Conservation (phyloP, 176 grass and related monocot genomes). For the Ampelocalamus luodianensis region DNA sequence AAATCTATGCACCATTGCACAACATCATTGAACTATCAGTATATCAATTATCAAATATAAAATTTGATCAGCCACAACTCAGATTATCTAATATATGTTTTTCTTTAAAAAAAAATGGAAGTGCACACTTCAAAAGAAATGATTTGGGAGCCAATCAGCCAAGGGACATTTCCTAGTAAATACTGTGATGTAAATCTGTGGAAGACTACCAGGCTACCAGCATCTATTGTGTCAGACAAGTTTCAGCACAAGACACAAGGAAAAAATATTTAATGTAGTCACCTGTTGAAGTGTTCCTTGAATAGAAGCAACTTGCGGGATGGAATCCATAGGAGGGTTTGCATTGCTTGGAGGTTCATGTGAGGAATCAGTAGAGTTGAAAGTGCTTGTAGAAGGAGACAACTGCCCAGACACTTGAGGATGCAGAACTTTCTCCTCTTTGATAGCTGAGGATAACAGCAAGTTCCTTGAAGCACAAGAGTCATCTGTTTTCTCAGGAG, state of each 20-base stretch:
- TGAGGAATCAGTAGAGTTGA: slow-evolving; percentile 53
- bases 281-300: slow-evolving; percentile 83
- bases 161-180: slow-evolving; percentile 5
- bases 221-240: not conserved
- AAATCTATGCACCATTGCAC: not conserved
- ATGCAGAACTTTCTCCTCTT: slow-evolving; percentile 58
- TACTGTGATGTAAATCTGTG: not conserved
- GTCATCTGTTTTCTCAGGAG: slow-evolving; percentile 41
- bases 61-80: not conserved
- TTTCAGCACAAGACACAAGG: not conserved
- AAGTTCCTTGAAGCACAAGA: slow-evolving; percentile 42
- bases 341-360: slow-evolving; percentile 56
- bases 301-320: slow-evolving; percentile 55
- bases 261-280: slow-evolving; percentile 24
- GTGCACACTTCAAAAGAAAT: not conserved
- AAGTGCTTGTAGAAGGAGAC: slow-evolving; percentile 53
- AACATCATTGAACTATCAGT: not conserved
- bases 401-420: slow-evolving; percentile 51
- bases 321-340: slow-evolving; percentile 49
- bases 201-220: not conserved
- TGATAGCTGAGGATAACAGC: slow-evolving; percentile 45
- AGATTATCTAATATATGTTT: slow-evolving; percentile 12
- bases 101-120: not conserved
- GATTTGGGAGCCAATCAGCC: not conserved
- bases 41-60: not conserved